Conservation (phyloP, 108 stramenopile species). For the Discostella pseudostelligera region DNA sequence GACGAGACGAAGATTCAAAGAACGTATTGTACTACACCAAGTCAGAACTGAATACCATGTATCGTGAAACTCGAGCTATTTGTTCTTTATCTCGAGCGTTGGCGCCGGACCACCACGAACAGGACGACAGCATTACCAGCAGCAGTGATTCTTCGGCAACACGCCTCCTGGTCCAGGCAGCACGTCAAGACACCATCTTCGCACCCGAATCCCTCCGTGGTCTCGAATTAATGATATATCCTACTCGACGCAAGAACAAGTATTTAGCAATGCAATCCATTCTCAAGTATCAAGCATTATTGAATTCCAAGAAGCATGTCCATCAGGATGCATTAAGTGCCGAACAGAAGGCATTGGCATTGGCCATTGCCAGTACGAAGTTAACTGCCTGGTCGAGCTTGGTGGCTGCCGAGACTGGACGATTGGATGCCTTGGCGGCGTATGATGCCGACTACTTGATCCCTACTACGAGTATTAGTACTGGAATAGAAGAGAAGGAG, state of each 20-base stretch:
- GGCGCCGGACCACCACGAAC: too few relatives aligned
- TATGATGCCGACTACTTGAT: neutral
- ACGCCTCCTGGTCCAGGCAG: too few relatives aligned
- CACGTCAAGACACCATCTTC: too few relatives aligned
- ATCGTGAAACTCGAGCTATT: neutral
- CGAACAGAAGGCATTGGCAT: neutral
- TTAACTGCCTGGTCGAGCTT: conserved; percentile 5
- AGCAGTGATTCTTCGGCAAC: too few relatives aligned
- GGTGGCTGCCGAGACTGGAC: conserved; percentile 5
- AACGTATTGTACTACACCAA: neutral
- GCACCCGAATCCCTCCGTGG: too few relatives aligned
- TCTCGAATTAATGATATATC: neutral
- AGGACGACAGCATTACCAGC: too few relatives aligned
- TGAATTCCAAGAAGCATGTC: neutral
- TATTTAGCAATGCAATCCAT: neutral
- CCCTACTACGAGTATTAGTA: too few relatives aligned
- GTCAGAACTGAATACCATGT: too few relatives aligned
- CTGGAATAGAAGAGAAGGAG: too few relatives aligned
- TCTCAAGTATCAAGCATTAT: conserved; percentile 1
- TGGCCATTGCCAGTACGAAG: neutral
- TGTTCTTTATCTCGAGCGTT: neutral
- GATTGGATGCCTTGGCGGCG: conserved; percentile 2
- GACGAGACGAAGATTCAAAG: neutral
- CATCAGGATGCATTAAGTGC: neutral
- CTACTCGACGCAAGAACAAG: neutral